These are phyloP conservation scores for Yarrowia keelungensis DNA, from an alignment of 805 yeast species.

Conservation along the genomic window DNA sequence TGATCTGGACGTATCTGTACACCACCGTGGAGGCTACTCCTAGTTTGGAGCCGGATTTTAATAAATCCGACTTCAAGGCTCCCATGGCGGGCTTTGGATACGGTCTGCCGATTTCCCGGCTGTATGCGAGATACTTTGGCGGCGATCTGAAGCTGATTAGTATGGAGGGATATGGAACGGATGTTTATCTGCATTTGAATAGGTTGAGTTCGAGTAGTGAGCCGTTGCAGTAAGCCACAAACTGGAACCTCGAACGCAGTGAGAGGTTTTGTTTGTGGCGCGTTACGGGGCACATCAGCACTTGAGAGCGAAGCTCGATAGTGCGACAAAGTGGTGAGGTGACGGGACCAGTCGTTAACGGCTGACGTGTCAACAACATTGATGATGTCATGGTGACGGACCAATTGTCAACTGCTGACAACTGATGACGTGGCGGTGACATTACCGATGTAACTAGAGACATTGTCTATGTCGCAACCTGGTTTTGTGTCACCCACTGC, in stretches of 20 bases:
- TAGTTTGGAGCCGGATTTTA: conserved; percentile 62
- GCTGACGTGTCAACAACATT: no score
- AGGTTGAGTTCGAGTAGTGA: conserved; percentile 75
- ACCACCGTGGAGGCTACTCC: conserved; percentile 84
- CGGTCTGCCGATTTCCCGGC: conserved; percentile 83
- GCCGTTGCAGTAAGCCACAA: conserved; percentile 54
- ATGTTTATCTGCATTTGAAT: conserved; percentile 85
- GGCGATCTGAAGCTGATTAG: conserved; percentile 86
- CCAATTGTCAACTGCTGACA: no score
- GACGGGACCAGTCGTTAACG: no score
- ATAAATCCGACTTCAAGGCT: conserved; percentile 73
- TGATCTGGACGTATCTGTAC: conserved; percentile 90
- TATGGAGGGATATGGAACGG: conserved; percentile 96
- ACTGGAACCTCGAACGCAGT: not conserved
- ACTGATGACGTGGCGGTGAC: no score
- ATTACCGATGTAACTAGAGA: no score
- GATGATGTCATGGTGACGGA: no score
- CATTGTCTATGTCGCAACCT: no score
- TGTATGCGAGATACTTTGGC: conserved; percentile 89
- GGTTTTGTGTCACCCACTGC: no score
- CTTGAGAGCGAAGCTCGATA: no score
- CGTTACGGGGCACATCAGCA: not conserved
- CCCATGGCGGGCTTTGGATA: conserved; percentile 97
- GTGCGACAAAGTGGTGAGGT: no score
- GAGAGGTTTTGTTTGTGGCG: not conserved